Evolutionary conservation across 192 early-diverging fungal species (phyloP), one percentile per base, ranked within the genome.

Genomic region (Entomortierella parvispora): DNA sequence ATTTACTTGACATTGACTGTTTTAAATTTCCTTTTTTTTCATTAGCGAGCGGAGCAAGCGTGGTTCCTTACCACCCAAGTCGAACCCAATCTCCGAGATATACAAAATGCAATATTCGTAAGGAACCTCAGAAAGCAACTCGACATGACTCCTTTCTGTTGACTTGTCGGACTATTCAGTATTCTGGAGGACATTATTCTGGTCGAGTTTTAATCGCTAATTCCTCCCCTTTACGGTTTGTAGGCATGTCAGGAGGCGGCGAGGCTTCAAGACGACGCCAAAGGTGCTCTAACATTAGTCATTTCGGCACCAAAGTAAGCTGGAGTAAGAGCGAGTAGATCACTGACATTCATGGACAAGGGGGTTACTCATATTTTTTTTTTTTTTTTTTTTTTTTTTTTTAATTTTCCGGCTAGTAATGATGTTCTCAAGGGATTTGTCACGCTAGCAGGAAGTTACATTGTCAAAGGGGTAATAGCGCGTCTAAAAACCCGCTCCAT

Each of bases 41-140:
- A 43, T 6, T 43, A 68, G 74, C 44, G 65, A 51, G 60, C 74
- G 23, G 74, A 77, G 43, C 74, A 77, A 29, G 61, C 68, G 51
- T 77, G 74, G 74, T 77, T 77, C 66, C 45, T 77, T 46, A 49
- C 66, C 9, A 77, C 65, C 0, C 74, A 77, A 18, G 74, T 77
- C 29, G 46, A 68, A 25, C 55, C 74, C 1, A 64, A 44, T 61
- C 63, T 77, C 5, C 33, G 62, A 4, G 55, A 58, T 47, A 77
- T 77, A n/a, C 65, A 77, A 31, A 57, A 68, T 22, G 57, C 74
- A 34, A 58, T 77, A 29, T 14, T 64, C 26, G 74, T 77, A 52
- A 50, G 62, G 51, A 33, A 2, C 7, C 54, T 40, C 54, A 17
- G 18, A 2, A 4, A n/a, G n/a, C n/a, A n/a, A n/a, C n/a, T n/a